phyloP scores from a whole-genome alignment of 805 yeast species.

The Metschnikowia similis region DNA sequence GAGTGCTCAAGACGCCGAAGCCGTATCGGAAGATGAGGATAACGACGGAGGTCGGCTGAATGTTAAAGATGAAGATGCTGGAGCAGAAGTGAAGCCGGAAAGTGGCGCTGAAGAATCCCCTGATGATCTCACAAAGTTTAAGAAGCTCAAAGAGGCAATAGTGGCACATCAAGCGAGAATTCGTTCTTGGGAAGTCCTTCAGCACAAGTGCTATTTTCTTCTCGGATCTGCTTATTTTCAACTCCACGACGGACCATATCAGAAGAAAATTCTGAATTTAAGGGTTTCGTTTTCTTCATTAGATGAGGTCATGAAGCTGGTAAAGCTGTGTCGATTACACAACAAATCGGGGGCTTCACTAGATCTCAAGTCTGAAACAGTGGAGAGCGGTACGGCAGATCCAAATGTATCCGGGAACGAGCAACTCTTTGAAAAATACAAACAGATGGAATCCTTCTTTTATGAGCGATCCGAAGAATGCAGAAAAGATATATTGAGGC shows the following conservation, averaged over 20 bases:
- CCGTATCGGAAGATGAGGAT: constrained; percentile 3
- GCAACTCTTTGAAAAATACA: constrained; percentile 26
- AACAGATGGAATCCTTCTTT: constrained; percentile 45
- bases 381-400: neutral
- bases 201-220: constrained; percentile 77
- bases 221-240: constrained; percentile 73
- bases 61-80: neutral
- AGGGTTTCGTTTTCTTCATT: constrained; percentile 8
- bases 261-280: constrained; percentile 18
- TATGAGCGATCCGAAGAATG: constrained; percentile 60
- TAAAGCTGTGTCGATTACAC: neutral
- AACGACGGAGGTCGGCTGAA: neutral
- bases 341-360: neutral
- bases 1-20: constrained; percentile 14
- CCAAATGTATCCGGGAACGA: neutral
- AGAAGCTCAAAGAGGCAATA: constrained; percentile 23
- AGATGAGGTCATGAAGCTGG: neutral
- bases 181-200: constrained; percentile 51
- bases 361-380: neutral
- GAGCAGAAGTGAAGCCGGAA: neutral
- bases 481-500: constrained; percentile 50
- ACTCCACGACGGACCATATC: constrained; percentile 34
- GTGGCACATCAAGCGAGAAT: constrained; percentile 25
- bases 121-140: constrained; percentile 6
- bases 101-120: neutral